phyloP scores from a whole-genome alignment of 2,329 filamentous ascomycete species.

The Sphaerulina populicola region DNA sequence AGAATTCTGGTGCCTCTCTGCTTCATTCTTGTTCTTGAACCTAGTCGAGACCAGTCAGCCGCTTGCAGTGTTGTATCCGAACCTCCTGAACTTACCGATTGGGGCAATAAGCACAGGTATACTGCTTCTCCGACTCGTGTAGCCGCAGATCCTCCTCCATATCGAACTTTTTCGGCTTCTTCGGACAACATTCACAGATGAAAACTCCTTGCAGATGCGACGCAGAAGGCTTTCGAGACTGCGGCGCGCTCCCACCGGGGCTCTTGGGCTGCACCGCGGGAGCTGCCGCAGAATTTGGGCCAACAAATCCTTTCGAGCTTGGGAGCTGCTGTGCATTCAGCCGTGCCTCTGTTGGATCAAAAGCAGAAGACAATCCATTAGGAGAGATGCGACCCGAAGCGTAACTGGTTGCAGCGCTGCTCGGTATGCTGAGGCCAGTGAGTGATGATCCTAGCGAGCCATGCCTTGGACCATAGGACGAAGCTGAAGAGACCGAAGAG shows the following conservation, averaged over 20 bases:
- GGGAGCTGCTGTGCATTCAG: slow-evolving; percentile 49
- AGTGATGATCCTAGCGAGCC: slow-evolving; percentile 56
- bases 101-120: slow-evolving; percentile 82
- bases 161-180: slow-evolving; percentile 94
- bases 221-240: slow-evolving; percentile 43
- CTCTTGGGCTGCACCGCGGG: slow-evolving; percentile 34
- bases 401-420: slow-evolving; percentile 55
- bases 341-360: slow-evolving; percentile 45
- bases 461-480: slow-evolving; percentile 53
- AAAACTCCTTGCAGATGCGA: slow-evolving; percentile 51
- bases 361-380: slow-evolving; percentile 49
- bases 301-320: slow-evolving; percentile 40
- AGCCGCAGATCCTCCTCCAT: slow-evolving; percentile 68
- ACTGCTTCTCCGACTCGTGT: slow-evolving; percentile 93
- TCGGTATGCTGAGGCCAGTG: slow-evolving; percentile 50
- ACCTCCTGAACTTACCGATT: slow-evolving; percentile 50
- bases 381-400: slow-evolving; percentile 55
- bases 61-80: background rate
- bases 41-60: slow-evolving; percentile 5
- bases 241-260: slow-evolving; percentile 38
- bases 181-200: slow-evolving; percentile 91
- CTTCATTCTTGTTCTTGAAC: slow-evolving; percentile 99
- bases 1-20: slow-evolving; percentile 91
- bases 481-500: slow-evolving; percentile 57
- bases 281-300: slow-evolving; percentile 36